Evolutionary conservation across 257 asterid species (phyloP).

Genomic region (Cinchona pubescens): DNA sequence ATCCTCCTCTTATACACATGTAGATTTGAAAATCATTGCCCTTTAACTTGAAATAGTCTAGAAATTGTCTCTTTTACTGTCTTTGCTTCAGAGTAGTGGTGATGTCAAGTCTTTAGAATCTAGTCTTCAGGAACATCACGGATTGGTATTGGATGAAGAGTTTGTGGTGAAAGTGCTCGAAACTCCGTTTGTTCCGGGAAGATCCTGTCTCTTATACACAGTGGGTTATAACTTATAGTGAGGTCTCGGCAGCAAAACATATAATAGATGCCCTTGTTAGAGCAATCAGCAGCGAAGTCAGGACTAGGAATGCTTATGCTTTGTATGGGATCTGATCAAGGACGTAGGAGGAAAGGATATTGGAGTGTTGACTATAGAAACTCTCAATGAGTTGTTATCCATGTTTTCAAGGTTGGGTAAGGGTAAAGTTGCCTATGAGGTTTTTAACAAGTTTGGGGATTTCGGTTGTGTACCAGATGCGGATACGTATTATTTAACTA

Average conservation of each 20-base stretch:
- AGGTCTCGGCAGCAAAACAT: slow-evolving; percentile 31
- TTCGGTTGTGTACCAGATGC: slow-evolving; percentile 55
- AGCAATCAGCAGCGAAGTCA: slow-evolving; percentile 38
- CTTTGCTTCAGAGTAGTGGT: slow-evolving; percentile 70
- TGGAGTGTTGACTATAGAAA: slow-evolving; percentile 46
- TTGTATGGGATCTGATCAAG: slow-evolving; percentile 74
- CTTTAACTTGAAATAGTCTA: too few relatives aligned
- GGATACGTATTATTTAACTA: slow-evolving; percentile 62
- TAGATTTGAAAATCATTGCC: too few relatives aligned
- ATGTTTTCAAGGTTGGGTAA: slow-evolving; percentile 59
- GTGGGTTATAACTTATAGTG: slow-evolving; percentile 52
- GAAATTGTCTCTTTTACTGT: slow-evolving; percentile 56
- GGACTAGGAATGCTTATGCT: slow-evolving; percentile 47
- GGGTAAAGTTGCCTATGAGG: slow-evolving; percentile 75
- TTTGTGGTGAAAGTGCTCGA: slow-evolving; percentile 57
- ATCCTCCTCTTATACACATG: too few relatives aligned
- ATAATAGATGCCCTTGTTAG: slow-evolving; percentile 47
- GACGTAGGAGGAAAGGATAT: slow-evolving; percentile 51
- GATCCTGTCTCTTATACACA: slow-evolving; percentile 57
- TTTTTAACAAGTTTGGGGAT: slow-evolving; percentile 71
- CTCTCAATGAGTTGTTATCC: slow-evolving; percentile 58
- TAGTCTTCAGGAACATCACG: slow-evolving; percentile 43
- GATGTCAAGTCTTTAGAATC: slow-evolving; percentile 44
- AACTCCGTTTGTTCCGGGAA: slow-evolving; percentile 49
- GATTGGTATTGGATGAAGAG: slow-evolving; percentile 52